Conservation (phyloP, 2,329 filamentous ascomycete species). For the Pseudogymnoascus sp. region DNA sequence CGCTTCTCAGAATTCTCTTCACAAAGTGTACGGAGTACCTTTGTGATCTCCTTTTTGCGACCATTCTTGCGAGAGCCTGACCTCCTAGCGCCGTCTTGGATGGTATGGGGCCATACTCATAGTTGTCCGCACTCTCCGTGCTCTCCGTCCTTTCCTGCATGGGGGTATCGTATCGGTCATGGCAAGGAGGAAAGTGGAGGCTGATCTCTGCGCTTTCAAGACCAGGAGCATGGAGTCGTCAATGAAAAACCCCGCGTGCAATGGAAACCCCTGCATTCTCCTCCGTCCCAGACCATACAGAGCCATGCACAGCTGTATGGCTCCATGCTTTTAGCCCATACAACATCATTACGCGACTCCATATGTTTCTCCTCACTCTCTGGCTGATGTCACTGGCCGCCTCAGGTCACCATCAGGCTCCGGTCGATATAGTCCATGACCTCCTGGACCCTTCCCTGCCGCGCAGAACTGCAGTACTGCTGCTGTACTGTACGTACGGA, state of each 20-base stretch:
- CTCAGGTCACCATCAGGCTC: slow-evolving; percentile 1
- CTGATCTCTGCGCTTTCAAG: slow-evolving; percentile 7
- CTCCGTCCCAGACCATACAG: slow-evolving; percentile 1
- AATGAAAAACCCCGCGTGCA: slow-evolving; percentile 3
- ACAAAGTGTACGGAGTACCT: not conserved
- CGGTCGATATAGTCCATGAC: not conserved
- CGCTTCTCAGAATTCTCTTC: slow-evolving; percentile 3
- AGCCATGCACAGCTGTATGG: slow-evolving; percentile 3
- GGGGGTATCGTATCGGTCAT: slow-evolving; percentile 4
- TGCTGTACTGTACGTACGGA: not conserved
- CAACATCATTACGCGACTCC: slow-evolving; percentile 4
- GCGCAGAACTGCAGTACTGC: not conserved
- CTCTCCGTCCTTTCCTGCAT: not conserved
- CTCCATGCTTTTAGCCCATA: slow-evolving; percentile 6
- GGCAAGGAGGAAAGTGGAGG: slow-evolving; percentile 4
- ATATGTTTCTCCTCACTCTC: slow-evolving; percentile 1
- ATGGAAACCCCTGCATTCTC: slow-evolving; percentile 1
- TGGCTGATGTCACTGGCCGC: slow-evolving; percentile 4
- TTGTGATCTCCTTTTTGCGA: not conserved
- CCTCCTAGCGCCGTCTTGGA: slow-evolving; percentile 3
- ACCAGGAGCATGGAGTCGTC: slow-evolving; percentile 4
- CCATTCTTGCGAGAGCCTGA: slow-evolving; percentile 5
- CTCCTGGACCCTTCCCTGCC: not conserved
- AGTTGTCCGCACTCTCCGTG: not conserved
- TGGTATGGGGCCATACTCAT: not conserved